These are phyloP conservation scores for Phytopythium helicoides DNA, from an alignment of 352 stramenopile species.

Conservation along the genomic window DNA sequence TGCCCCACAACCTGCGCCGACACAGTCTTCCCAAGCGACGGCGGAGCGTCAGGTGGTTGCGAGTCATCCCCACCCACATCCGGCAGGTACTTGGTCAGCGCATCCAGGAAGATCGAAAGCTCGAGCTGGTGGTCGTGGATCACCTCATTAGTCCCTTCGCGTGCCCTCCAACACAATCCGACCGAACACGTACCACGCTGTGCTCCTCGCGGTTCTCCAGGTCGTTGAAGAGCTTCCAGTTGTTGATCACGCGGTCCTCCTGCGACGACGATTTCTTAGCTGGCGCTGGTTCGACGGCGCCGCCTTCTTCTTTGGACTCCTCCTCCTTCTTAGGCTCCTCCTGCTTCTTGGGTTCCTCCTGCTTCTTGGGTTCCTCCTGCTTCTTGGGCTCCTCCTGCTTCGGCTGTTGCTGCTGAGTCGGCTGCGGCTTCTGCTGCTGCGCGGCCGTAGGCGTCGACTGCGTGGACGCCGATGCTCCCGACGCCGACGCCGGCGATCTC, in stretches of 20 bases:
- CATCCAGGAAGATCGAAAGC: slow-evolving; percentile 77
- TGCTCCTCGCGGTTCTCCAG: slow-evolving; percentile 84
- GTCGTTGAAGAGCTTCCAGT: slow-evolving; percentile 88
- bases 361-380: too few species aligned
- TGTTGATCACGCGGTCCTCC: slow-evolving; percentile 67
- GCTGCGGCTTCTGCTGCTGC: background rate
- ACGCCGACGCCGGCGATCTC: slow-evolving; percentile 1
- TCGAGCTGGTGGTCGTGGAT: slow-evolving; percentile 38
- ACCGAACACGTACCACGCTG: slow-evolving; percentile 50
- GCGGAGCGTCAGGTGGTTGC: slow-evolving; percentile 12
- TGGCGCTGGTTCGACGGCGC: background rate
- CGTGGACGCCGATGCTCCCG: background rate
- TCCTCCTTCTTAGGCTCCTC: too few species aligned
- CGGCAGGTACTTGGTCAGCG: slow-evolving; percentile 74
- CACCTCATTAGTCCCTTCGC: too few species aligned
- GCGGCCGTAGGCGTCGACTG: slow-evolving; percentile 3
- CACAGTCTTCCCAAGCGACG: slow-evolving; percentile 35
- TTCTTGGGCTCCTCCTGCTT: too few species aligned
- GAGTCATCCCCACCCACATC: slow-evolving; percentile 39
- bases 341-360: too few species aligned
- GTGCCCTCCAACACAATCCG: too few species aligned
- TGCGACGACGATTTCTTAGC: slow-evolving; percentile 6
- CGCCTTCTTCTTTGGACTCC: too few species aligned
- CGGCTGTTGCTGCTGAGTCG: too few species aligned
- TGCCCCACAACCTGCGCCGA: slow-evolving; percentile 62